Evolutionary conservation across 2,329 filamentous ascomycete species (phyloP), one percentile per base, ranked within the genome.

Genomic region (Pestalotiopsis sp.): DNA sequence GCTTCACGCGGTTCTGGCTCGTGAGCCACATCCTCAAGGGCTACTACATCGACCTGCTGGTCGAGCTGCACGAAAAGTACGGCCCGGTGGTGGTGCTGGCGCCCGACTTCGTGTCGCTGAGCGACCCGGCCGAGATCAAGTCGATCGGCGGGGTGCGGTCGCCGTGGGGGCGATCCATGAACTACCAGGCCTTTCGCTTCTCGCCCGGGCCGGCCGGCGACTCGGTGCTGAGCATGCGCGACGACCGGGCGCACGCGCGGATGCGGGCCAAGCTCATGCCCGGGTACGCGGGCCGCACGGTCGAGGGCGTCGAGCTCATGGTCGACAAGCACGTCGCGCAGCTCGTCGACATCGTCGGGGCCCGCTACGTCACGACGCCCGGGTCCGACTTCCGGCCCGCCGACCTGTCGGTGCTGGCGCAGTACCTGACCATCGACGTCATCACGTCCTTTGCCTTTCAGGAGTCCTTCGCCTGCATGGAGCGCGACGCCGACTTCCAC

Each of bases 371-470:
- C n/a, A 76, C 76, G 6, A 41, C 11, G 17, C 77, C 61, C 20
- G 72, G 77, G 14, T 58, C 38, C 23, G 68, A 66, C 7, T 82
- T 80, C 67, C 83, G 85, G 62, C 72, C 81, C 17, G 77, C 86
- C 72, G 85, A 89, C 68, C 74, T 88, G 23, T 83, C 82, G 2
- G 77, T 77, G 5, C 83, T 84, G 39, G 80, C 82, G 2, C 84
- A 86, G 57, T 87, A 81, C 77, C 84, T 87, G 56, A 86, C 85
- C 0, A 74, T 89, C 0, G 87, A 89, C 69, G 83, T 88, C 31
- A 86, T 89, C 59, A 85, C 83, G 13, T 81, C 83, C 17, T 70
- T 89, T 12, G 85, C 84, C 1, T 84, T 87, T 57, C 61, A 63
- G 31, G 61, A 63, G 38, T 63, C 61, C 11, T 63, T 63, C 23